Evolutionary conservation across 148 eudicot species (phyloP), one percentile per base, ranked within the genome.

Genomic region (Diospyros kaki): DNA sequence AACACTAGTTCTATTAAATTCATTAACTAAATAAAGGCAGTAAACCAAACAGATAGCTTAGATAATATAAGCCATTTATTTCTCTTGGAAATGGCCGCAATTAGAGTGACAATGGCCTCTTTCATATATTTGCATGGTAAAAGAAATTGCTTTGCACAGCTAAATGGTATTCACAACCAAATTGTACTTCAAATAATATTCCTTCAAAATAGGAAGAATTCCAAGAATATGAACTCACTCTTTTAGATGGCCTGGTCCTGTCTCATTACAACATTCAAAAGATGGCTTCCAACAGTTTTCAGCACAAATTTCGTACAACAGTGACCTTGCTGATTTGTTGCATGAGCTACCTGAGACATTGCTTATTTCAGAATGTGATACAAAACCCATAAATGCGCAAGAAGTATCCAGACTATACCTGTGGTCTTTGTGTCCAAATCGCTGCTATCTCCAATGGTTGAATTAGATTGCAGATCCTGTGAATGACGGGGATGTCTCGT

Each of bases 201-300:
- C 48, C 71, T 46, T 28, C 8, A 43, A 74, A n/a, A 10, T 48
- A 41, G 62, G 40, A 50, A 48, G n/a, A 44, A 69, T 42, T 38
- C 50, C 28, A 42, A 43, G 58, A 55, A 52, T 45, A 39, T 41
- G 58, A 67, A 83, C 99, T 91, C 80, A 91, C 99, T 82, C 66
- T 80, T 72, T 93, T 78, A 89, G 77, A 83, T 95, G 99, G 86
- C 88, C 74, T 11, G 89, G 93, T 71, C 99, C 97, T 14, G 77
- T 83, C 79, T 95, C 97, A 14, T 83, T 15, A 73, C 89, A 91
- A 74, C 97, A 89, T 46, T 87, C 93, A 71, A 89, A 95, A 15
- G 60, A 48, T 17, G 99, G 99, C 4, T 79, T 81, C 99, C 99
- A 95, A 67, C 82, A 89, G 82, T 92, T 92, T 17, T 78, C 84